Evolutionary conservation across 164 flowering plant genomes (phyloP), one percentile per base, ranked within the genome.

Genomic region (Piper longum): DNA sequence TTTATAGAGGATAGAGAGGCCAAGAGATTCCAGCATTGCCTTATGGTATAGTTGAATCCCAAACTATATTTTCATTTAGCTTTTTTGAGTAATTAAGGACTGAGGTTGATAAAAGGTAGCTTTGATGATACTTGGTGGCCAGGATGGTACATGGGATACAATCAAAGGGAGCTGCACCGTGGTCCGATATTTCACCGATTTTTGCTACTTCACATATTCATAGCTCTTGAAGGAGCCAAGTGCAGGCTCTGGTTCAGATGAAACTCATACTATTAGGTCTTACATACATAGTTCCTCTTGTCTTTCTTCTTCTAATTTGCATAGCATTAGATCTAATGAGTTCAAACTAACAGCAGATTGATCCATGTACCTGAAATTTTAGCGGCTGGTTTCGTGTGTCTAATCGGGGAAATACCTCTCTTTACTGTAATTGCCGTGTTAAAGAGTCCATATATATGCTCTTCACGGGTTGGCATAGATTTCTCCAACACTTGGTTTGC

Each of bases 121-220:
- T 26, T 26, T 26, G 1, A 26, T 26, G 36, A 26, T 26, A 26
- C 62, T 65, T 60, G 19, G 19, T 55, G 57, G 0, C 54, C 75
- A 93, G 97, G 98, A 93, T 80, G 98, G 97, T 60, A 93, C 97
- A 13, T 81, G 87, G 90, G 90, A 78, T 59, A 87, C 97, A 18
- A 71, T 90, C 36, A 77, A 81, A 83, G 90, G 91, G 69, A 83
- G 96, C 57, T 93, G 96, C 64, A 88, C 92, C 1, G 85, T 79
- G 5, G 97, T 93, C 56, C 77, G 83, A 43, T 97, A 93, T 76
- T 90, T 84, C 61, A 82, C 80, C 4, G 98, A 93, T 74, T 5
- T 83, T 14, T 88, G 91, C 68, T 82, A 72, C 61, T 90, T 85
- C 75, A 86, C 98, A 4, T 93, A 84, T 73, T 88, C 89, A 12